These are phyloP conservation scores for Saturnispora besseyi DNA, from an alignment of 805 yeast genomes.

Conservation along the genomic window DNA sequence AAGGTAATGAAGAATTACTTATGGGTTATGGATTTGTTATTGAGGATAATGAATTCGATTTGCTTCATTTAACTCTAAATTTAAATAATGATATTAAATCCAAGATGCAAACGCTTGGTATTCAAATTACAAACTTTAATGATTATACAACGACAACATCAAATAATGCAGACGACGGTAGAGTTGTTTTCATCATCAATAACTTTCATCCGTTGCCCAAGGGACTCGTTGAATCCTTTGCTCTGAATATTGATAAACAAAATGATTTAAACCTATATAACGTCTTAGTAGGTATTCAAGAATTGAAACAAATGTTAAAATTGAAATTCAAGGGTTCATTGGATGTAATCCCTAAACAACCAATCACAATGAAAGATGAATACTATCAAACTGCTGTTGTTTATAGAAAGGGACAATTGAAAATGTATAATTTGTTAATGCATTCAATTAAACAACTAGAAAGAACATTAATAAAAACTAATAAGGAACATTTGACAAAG, in stretches of 20 bases:
- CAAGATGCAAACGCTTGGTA: slow-evolving; percentile 13
- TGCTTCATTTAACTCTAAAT: slow-evolving; percentile 50
- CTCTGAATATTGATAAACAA: slow-evolving; percentile 21
- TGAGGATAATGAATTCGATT: slow-evolving; percentile 48
- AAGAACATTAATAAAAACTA: slow-evolving; percentile 30
- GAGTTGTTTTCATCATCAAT: slow-evolving; percentile 22
- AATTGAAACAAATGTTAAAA: slow-evolving; percentile 44
- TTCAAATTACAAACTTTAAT: slow-evolving; percentile 20
- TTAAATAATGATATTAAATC: not conserved
- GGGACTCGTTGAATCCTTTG: slow-evolving; percentile 43
- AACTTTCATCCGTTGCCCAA: slow-evolving; percentile 31
- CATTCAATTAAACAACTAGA: slow-evolving; percentile 34
- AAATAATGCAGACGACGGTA: not conserved
- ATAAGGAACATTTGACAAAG: slow-evolving; percentile 21
- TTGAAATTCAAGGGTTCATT: slow-evolving; percentile 31
- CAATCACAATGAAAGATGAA: slow-evolving; percentile 2
- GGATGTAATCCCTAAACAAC: slow-evolving; percentile 10
- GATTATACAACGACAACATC: slow-evolving; percentile 23
- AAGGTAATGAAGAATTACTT: slow-evolving; percentile 75
- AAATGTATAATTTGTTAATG: slow-evolving; percentile 31
- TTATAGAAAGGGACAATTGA: slow-evolving; percentile 35
- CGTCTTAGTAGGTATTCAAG: slow-evolving; percentile 52
- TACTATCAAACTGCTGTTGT: slow-evolving; percentile 22
- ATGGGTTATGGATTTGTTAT: slow-evolving; percentile 76
- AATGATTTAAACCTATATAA: slow-evolving; percentile 40